Evolutionary conservation across 2,329 filamentous ascomycete genomes (phyloP), one percentile per base, ranked within the genome.

Genomic region (Clonostachys chloroleuca): DNA sequence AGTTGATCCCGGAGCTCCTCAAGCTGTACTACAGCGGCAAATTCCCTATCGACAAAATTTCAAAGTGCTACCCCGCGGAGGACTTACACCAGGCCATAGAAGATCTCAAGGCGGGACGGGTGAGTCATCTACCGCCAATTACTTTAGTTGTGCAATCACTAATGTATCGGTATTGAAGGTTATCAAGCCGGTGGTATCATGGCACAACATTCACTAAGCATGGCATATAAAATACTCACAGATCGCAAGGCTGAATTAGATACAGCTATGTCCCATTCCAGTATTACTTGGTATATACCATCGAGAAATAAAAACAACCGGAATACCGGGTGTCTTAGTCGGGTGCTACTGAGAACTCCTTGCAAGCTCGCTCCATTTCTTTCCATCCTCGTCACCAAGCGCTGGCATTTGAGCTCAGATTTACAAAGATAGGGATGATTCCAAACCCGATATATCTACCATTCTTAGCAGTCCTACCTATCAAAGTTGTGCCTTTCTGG

Each of bases 131-230:
- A 10, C 33, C 45, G 36, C 8, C 43, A 14, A 43, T 10, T 34
- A 12, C 14, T 18, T 10, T n/a, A 2, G 12, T 18, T n/a, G 7
- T n/a, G 12, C 36, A 39, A 39, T 39, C 14, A 5, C 20, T 24
- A 30, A n/a, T 39, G 12, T 16, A 10, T 10, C 16, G 8, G 8
- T 13, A 16, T 12, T 42, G 7, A 12, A 47, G 45, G 45, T 47
- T 34, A 47, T 47, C 45, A 47, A 47, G 40, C 45, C 45, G 6
- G 43, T 47, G 14, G 40, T 47, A 9, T 43, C 39, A 6, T 47
- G 45, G 45, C 24, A 30, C 24, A 30, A 30, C 24, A 30, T 30
- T 30, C 24, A 30, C 6, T 30, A 10, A 30, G 24, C 24, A 30
- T 10, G 2, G 9, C 24, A 9, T 30, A 10, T 9, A 4, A 30